Evolutionary conservation across 768 basidiomycete genomes (phyloP).

Genomic region (Mycena sanguinolenta): DNA sequence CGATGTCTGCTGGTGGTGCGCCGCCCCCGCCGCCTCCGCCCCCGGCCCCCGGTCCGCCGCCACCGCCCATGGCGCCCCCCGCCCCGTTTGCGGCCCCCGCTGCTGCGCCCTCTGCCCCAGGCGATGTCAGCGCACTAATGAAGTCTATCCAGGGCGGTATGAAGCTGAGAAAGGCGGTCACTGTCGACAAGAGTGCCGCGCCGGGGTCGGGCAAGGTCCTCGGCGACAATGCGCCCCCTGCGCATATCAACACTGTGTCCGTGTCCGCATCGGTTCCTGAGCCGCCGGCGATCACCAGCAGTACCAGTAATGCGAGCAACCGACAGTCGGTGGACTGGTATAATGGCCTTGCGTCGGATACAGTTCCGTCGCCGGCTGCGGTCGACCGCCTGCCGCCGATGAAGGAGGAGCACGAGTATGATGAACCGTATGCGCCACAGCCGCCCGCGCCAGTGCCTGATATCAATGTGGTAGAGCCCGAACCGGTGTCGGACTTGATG

Average conservation of each 20-base stretch:
- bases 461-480: slow-evolving; percentile 69
- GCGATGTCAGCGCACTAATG: slow-evolving; percentile 77
- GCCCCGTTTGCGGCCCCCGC: slow-evolving; percentile 49
- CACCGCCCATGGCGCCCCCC: slow-evolving; percentile 40
- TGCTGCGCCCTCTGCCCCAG: slow-evolving; percentile 51
- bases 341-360: slow-evolving; percentile 85
- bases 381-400: slow-evolving; percentile 64
- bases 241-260: slow-evolving; percentile 66
- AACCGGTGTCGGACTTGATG: slow-evolving; percentile 63
- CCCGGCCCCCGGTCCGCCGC: slow-evolving; percentile 46
- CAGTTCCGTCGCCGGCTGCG: slow-evolving; percentile 46
- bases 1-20: slow-evolving; percentile 41
- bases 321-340: slow-evolving; percentile 94
- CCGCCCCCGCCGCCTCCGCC: slow-evolving; percentile 50
- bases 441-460: slow-evolving; percentile 63
- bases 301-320: slow-evolving; percentile 63
- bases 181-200: slow-evolving; percentile 85
- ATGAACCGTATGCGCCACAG: slow-evolving; percentile 47
- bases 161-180: slow-evolving; percentile 79
- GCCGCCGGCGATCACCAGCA: slow-evolving; percentile 43
- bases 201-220: slow-evolving; percentile 81
- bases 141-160: slow-evolving; percentile 84
- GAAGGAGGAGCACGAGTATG: slow-evolving; percentile 71
- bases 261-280: slow-evolving; percentile 43
- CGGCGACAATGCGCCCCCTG: slow-evolving; percentile 78